Evolutionary conservation across 2,329 filamentous ascomycete species (phyloP).

Genomic region (Clarireedia hainanense): DNA sequence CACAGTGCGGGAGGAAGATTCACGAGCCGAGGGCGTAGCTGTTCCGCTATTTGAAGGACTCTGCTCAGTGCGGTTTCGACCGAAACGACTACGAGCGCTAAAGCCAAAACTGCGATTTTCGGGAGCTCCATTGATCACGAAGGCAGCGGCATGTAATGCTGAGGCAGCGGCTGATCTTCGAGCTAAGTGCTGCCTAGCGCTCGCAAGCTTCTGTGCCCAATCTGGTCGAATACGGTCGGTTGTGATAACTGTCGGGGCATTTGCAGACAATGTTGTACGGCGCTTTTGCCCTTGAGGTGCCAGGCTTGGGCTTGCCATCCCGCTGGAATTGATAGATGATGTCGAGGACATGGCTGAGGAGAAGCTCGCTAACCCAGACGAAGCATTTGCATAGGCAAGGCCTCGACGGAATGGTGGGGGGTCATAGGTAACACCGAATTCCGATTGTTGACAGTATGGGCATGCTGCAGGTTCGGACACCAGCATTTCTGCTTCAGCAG

Average conservation of each 20-base stretch:
- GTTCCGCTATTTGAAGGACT: conserved; percentile 26
- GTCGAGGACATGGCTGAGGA: conserved; percentile 78
- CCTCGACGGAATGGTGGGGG: conserved; percentile 83
- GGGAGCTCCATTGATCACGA: conserved; percentile 57
- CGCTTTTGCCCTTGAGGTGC: conserved; percentile 34
- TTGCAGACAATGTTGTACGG: conserved; percentile 70
- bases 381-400: conserved; percentile 55
- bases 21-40: conserved; percentile 21
- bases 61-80: conserved; percentile 25
- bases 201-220: conserved; percentile 83
- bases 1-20: conserved; percentile 19
- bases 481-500: conserved; percentile 50
- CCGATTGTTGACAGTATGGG: conserved; percentile 89
- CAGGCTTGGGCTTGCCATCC: conserved; percentile 20
- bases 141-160: conserved; percentile 30
- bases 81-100: conserved; percentile 23
- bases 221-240: conserved; percentile 90
- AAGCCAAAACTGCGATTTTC: conserved; percentile 28
- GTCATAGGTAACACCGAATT: conserved; percentile 94
- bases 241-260: conserved; percentile 77
- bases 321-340: conserved; percentile 62
- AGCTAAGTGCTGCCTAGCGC: conserved; percentile 77
- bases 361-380: conserved; percentile 42
- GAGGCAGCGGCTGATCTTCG: conserved; percentile 87
- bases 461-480: conserved; percentile 88